Conservation (phyloP, 495 filamentous ascomycete genomes). For the Neurospora tetrasperma region DNA sequence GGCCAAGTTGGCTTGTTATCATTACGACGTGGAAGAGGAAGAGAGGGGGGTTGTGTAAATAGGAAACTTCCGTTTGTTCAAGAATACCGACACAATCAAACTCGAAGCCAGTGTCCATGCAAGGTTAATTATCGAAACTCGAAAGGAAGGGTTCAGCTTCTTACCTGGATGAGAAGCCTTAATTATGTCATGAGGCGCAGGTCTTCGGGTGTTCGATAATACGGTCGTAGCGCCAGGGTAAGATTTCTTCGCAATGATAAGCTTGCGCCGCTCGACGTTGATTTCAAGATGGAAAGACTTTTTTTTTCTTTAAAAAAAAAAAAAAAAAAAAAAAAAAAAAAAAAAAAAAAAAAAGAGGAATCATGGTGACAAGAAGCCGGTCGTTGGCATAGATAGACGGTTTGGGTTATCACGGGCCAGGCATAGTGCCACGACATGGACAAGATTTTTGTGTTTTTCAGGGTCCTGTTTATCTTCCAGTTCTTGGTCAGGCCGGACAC, state of each 20-base stretch:
- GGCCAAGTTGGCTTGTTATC: neutral
- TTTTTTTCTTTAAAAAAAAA: neutral
- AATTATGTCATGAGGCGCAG: neutral
- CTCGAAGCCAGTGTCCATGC: neutral
- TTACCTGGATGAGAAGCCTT: neutral
- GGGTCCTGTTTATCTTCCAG: neutral
- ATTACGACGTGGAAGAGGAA: neutral
- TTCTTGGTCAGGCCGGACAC: neutral
- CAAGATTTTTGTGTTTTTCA: neutral
- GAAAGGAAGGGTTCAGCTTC: neutral
- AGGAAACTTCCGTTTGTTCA: neutral
- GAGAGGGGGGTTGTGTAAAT: neutral
- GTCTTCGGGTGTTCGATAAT: neutral
- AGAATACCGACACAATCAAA: neutral
- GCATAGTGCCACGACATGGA: neutral
- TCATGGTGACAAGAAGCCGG: neutral
- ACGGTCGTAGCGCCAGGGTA: neutral
- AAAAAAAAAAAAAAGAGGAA: neutral
- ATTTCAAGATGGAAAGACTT: neutral
- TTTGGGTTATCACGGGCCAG: neutral
- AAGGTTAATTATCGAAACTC: neutral
- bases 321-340: too few species aligned
- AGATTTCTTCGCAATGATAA: neutral
- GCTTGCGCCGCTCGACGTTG: neutral
- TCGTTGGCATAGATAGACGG: neutral